phyloP scores from a whole-genome alignment of 1,284 basidiomycete species.

The Ceratobasidium theobromae region DNA sequence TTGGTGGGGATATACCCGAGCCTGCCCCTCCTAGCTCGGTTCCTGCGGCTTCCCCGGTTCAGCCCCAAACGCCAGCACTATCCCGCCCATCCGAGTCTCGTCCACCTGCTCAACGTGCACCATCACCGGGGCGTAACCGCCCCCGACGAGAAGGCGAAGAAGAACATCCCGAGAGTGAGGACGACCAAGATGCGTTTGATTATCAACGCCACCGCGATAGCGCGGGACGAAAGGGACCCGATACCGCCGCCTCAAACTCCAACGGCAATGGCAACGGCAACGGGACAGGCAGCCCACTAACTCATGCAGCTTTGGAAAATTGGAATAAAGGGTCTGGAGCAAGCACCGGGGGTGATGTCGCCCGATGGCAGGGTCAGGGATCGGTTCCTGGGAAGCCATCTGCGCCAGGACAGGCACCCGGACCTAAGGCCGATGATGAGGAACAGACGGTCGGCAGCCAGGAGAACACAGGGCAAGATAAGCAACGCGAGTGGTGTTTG shows the following conservation, averaged over 20 bases:
- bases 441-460: neutral
- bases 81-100: constrained; percentile 15
- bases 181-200: constrained; percentile 24
- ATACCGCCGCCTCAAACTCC: neutral
- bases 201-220: constrained; percentile 15
- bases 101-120: constrained; percentile 10
- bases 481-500: constrained; percentile 26
- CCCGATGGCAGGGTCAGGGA: constrained; percentile 27
- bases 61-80: neutral
- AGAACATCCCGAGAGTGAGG: constrained; percentile 20
- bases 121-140: constrained; percentile 1
- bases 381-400: constrained; percentile 19
- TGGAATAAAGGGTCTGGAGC: constrained; percentile 22
- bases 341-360: constrained; percentile 14
- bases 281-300: constrained; percentile 13
- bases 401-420: neutral
- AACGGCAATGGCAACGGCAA: constrained; percentile 10
- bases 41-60: constrained; percentile 15
- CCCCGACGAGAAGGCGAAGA: constrained; percentile 1
- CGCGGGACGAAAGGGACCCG: neutral
- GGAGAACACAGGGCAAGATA: constrained; percentile 2
- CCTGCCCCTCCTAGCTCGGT: constrained; percentile 6
- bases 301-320: constrained; percentile 17
- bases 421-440: neutral
- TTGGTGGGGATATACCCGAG: constrained; percentile 1